Conservation (phyloP, 2,329 filamentous ascomycete genomes). For the Xenoacremonium recifei region DNA sequence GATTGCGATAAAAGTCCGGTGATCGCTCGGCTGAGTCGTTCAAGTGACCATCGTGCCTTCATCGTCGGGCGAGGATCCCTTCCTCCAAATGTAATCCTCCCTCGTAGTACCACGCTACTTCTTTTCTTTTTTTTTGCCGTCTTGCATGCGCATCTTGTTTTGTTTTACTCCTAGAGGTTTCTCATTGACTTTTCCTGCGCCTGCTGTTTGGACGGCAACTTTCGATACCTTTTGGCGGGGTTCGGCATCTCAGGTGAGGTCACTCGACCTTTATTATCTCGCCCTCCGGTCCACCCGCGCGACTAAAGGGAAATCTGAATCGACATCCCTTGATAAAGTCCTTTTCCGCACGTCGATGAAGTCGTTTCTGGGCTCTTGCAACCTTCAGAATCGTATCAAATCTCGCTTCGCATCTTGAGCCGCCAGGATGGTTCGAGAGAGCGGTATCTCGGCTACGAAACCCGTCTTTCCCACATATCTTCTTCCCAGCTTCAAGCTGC, state of each 20-base stretch:
- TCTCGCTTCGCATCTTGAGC: background rate
- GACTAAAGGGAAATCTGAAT: background rate
- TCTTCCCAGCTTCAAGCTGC: constrained; percentile 48
- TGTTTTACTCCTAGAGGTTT: no score
- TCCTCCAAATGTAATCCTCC: no score
- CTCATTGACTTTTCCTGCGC: no score
- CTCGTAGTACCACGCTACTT: no score
- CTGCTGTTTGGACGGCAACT: no score
- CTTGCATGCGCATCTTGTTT: no score
- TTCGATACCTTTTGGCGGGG: background rate
- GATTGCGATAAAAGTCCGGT: constrained; percentile 20
- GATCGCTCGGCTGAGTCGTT: constrained; percentile 24
- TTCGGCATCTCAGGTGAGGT: background rate
- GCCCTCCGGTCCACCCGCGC: background rate
- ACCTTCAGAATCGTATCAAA: background rate
- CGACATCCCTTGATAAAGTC: no score
- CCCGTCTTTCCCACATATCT: constrained; percentile 52
- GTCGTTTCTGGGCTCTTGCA: background rate
- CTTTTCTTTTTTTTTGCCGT: no score
- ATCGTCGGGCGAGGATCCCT: background rate
- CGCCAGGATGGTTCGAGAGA: constrained; percentile 32
- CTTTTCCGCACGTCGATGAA: background rate
- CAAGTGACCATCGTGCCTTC: constrained; percentile 13
- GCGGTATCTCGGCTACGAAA: constrained; percentile 39
- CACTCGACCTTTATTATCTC: background rate